Evolutionary conservation across 2,329 filamentous ascomycete species (phyloP), one percentile per base, ranked within the genome.

Genomic region (Pseudofabraea citricarpa): DNA sequence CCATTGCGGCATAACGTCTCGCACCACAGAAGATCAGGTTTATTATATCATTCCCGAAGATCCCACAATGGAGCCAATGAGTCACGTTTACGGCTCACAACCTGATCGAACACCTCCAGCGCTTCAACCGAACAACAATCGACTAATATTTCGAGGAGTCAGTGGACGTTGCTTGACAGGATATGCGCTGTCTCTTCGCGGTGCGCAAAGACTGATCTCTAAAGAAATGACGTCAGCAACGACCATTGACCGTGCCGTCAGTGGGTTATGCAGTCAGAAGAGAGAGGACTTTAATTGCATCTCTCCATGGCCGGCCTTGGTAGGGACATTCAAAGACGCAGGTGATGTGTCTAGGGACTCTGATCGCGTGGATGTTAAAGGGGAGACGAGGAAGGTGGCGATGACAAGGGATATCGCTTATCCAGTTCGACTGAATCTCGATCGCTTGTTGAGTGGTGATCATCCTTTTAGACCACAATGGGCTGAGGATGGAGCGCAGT

Each of bases 1-100:
- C 5, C 63, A 66, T 46, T 66, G 63, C 43, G 59, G 42, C 4
- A 26, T 21, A 10, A 7, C n/a, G n/a, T n/a, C 15, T n/a, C 23
- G 21, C 5, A 24, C 31, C 18, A 10, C 31, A n/a, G 3, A 26
- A 10, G 32, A 36, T 8, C 16, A 43, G 12, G 47, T 15, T 7
- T 19, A 23, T 24, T 49, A 46, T 41, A 54, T 46, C 42, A 51
- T 47, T 4, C 47, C 48, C 36, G 51, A 49, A 7, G 55, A 60
- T 20, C 23, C 44, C 10, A 53, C 51, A 5, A 36, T 36, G 16
- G 20, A 20, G 9, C 35, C 35, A n/a, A 20, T 21, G 12, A 13
- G 20, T 7, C 16, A 21, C 20, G 35, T 20, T 2, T 36, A 21
- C 13, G 16, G 20, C 35, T n/a, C n/a, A 9, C 15, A 21, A 5